These are phyloP conservation scores for Zarea fungicola DNA, from an alignment of 2,329 filamentous ascomycete species.

Conservation along the genomic window DNA sequence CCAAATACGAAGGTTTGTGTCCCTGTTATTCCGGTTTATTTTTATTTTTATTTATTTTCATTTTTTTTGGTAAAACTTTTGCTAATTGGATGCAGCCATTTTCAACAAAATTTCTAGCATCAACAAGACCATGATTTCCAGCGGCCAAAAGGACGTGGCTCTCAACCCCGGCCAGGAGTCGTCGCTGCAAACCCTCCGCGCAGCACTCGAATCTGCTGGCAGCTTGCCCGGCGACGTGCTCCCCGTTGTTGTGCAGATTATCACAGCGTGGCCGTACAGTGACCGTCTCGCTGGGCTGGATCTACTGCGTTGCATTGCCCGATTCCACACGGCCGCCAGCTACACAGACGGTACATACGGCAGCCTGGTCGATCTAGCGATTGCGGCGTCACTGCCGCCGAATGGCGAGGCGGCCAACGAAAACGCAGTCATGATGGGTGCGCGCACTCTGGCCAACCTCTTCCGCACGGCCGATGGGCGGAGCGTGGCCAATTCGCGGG, in stretches of 20 bases:
- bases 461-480: conserved; percentile 73
- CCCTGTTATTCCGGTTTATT: conserved; percentile 2
- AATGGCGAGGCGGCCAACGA: conserved; percentile 54
- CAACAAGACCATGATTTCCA: conserved; percentile 66
- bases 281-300: conserved; percentile 82
- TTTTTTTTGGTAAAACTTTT: background rate
- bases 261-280: conserved; percentile 72
- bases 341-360: conserved; percentile 47
- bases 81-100: conserved; percentile 47
- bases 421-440: conserved; percentile 84
- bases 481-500: conserved; percentile 53
- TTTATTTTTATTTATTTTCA: background rate
- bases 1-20: conserved; percentile 56
- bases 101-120: conserved; percentile 71
- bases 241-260: conserved; percentile 63
- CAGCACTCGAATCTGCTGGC: conserved; percentile 56
- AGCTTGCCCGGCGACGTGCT: conserved; percentile 48
- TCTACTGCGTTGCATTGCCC: conserved; percentile 75
- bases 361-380: conserved; percentile 54
- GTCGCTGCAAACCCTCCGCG: conserved; percentile 54
- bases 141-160: conserved; percentile 67
- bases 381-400: conserved; percentile 34
- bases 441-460: conserved; percentile 76
- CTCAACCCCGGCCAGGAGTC: conserved; percentile 68
- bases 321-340: conserved; percentile 60